Evolutionary conservation across 805 yeast species (phyloP).

Genomic region (Candida silvicultrix): DNA sequence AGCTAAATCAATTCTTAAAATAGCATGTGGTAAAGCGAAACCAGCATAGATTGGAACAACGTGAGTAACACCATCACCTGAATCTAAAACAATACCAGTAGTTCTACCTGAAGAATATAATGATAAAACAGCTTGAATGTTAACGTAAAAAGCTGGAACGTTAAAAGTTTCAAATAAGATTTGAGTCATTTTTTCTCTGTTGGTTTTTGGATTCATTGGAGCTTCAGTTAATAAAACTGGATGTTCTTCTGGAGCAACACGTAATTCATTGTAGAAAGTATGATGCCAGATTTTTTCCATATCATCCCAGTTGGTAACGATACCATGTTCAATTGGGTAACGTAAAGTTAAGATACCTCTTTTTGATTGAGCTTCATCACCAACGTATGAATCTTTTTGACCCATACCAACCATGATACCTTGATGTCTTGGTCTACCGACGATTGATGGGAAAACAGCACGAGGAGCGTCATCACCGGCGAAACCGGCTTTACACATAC

Average conservation of each 20-base stretch:
- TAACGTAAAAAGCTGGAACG: slow-evolving; percentile 98
- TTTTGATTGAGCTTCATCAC: slow-evolving; percentile 99
- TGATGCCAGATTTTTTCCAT: slow-evolving; percentile 99
- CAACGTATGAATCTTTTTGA: slow-evolving; percentile 99
- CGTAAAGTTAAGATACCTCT: slow-evolving; percentile 99
- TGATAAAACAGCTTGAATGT: slow-evolving; percentile 97
- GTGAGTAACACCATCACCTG: slow-evolving; percentile 99
- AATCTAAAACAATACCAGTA: slow-evolving; percentile 98
- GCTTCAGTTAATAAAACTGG: slow-evolving; percentile 99
- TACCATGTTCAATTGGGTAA: slow-evolving; percentile 99
- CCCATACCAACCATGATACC: slow-evolving; percentile 99
- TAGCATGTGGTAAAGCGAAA: slow-evolving; percentile 98
- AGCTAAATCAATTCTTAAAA: slow-evolving; percentile 97
- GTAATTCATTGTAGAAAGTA: slow-evolving; percentile 99
- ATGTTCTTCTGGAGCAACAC: slow-evolving; percentile 99
- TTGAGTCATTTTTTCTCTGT: slow-evolving; percentile 99
- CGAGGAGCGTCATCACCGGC: slow-evolving; percentile 99
- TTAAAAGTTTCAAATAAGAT: slow-evolving; percentile 98
- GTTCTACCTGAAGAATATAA: slow-evolving; percentile 99
- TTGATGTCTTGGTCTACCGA: slow-evolving; percentile 99
- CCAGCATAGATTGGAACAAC: slow-evolving; percentile 99
- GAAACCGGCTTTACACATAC: slow-evolving; percentile 99
- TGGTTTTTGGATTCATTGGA: slow-evolving; percentile 98
- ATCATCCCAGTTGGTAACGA: slow-evolving; percentile 99
- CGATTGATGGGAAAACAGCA: slow-evolving; percentile 99